phyloP scores from a whole-genome alignment of 2,329 filamentous ascomycete species.

The Hymenoscyphus linearis region DNA sequence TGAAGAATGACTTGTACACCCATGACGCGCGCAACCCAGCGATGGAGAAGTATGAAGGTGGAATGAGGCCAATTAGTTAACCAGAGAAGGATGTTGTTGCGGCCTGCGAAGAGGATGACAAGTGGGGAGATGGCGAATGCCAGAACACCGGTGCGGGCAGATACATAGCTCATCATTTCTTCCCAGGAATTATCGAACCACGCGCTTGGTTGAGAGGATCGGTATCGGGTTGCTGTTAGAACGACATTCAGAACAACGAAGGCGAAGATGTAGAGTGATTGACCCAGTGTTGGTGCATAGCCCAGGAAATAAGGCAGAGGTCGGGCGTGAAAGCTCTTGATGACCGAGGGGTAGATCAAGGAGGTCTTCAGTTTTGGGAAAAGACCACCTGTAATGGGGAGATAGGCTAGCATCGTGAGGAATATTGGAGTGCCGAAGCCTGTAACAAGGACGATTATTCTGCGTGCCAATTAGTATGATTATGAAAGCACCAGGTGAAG shows the following conservation, averaged over 20 bases:
- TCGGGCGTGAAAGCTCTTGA: slow-evolving; percentile 32
- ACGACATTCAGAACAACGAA: slow-evolving; percentile 44
- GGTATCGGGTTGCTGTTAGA: slow-evolving; percentile 36
- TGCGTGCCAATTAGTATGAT: background rate
- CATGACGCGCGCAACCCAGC: slow-evolving; percentile 43
- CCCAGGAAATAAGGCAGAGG: slow-evolving; percentile 33
- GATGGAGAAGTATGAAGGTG: slow-evolving; percentile 45
- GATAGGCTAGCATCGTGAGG: slow-evolving; percentile 22
- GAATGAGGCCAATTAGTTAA: slow-evolving; percentile 38
- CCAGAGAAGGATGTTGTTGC: slow-evolving; percentile 21
- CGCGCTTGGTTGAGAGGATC: background rate
- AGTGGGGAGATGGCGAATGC: slow-evolving; percentile 17
- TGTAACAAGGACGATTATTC: slow-evolving; percentile 17
- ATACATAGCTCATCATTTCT: slow-evolving; percentile 33
- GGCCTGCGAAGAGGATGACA: slow-evolving; percentile 15
- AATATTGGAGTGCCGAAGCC: slow-evolving; percentile 29
- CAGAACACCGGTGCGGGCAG: slow-evolving; percentile 17
- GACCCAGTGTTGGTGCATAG: slow-evolving; percentile 32
- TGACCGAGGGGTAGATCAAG: slow-evolving; percentile 31
- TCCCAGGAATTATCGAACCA: slow-evolving; percentile 22
- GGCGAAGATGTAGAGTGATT: slow-evolving; percentile 37
- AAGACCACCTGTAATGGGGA: slow-evolving; percentile 25
- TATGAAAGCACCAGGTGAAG: background rate
- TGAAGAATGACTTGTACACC: slow-evolving; percentile 43
- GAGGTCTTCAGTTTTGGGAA: slow-evolving; percentile 30